Conservation (phyloP, 257 asterid species). For the Coffea eugenioides region DNA sequence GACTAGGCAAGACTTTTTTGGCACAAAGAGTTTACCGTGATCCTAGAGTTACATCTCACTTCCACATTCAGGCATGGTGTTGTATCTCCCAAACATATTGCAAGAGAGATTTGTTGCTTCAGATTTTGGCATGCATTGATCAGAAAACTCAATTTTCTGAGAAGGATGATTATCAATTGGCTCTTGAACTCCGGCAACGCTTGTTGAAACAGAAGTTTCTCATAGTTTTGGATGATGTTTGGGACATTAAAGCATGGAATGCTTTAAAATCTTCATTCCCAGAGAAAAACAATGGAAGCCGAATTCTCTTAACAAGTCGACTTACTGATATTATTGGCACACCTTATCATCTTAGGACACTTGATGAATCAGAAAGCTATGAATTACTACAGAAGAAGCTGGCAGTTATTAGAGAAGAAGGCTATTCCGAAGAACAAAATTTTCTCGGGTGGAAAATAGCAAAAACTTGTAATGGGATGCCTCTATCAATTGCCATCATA, state of each 20-base stretch:
- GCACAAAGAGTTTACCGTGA: conserved; percentile 7
- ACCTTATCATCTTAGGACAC: not conserved
- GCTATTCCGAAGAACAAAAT: not conserved
- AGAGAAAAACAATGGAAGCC: conserved; percentile 6
- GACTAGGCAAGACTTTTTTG: conserved; percentile 18
- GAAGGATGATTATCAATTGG: not conserved
- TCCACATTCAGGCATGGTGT: conserved; percentile 12
- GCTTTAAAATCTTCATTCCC: conserved; percentile 8
- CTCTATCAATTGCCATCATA: not conserved
- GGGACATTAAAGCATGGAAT: conserved; percentile 22
- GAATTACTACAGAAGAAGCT: not conserved
- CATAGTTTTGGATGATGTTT: conserved; percentile 24
- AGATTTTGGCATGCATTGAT: conserved; percentile 1
- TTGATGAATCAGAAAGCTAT: not conserved
- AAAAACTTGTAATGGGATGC: not conserved
- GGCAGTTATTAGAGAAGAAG: not conserved
- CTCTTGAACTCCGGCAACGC: not conserved
- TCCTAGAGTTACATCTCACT: not conserved
- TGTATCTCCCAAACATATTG: not conserved
- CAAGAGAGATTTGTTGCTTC: not conserved
- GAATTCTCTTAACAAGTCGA: conserved; percentile 11
- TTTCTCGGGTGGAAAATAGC: not conserved
- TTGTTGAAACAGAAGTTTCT: not conserved
- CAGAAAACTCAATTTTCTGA: not conserved
- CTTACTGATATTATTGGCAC: too few relatives aligned